These are phyloP conservation scores for Quercus robur DNA, from an alignment of 306 rosid genomes.

Conservation along the genomic window DNA sequence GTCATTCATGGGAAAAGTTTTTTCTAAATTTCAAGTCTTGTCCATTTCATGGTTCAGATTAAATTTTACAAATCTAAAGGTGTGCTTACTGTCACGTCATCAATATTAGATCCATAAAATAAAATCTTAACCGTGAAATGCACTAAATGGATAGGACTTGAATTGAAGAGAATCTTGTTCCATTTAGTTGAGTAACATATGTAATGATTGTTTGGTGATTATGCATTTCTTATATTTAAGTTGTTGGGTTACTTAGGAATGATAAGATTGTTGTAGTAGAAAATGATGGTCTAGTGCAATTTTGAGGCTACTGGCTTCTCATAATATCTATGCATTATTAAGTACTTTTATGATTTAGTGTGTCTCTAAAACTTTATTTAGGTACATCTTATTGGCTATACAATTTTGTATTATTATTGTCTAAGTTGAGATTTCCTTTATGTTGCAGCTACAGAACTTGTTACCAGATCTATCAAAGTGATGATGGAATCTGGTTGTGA, in stretches of 20 bases:
- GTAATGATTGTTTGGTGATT: background rate
- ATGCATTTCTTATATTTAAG: background rate
- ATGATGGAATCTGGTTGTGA: conserved; percentile 99
- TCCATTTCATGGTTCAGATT: too few relatives aligned
- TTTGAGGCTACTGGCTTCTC: background rate
- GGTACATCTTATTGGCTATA: background rate
- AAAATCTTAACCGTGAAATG: too few relatives aligned
- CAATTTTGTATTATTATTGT: background rate
- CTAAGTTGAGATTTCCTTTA: background rate
- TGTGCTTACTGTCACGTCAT: too few relatives aligned
- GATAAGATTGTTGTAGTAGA: background rate
- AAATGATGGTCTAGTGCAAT: background rate
- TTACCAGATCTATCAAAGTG: conserved; percentile 77
- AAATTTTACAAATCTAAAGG: too few relatives aligned
- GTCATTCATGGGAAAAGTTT: too few relatives aligned
- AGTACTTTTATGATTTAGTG: background rate
- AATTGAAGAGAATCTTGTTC: too few relatives aligned
- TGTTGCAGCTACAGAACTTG: conserved; percentile 83
- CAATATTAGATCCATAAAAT: too few relatives aligned
- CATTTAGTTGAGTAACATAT: background rate
- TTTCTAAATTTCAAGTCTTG: too few relatives aligned
- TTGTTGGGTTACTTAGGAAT: background rate
- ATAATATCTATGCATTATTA: background rate
- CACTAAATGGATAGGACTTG: too few relatives aligned
- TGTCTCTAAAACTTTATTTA: background rate